These are phyloP conservation scores for Cryphonectria carpinicola DNA, from an alignment of 2,329 filamentous ascomycete genomes.

Conservation along the genomic window DNA sequence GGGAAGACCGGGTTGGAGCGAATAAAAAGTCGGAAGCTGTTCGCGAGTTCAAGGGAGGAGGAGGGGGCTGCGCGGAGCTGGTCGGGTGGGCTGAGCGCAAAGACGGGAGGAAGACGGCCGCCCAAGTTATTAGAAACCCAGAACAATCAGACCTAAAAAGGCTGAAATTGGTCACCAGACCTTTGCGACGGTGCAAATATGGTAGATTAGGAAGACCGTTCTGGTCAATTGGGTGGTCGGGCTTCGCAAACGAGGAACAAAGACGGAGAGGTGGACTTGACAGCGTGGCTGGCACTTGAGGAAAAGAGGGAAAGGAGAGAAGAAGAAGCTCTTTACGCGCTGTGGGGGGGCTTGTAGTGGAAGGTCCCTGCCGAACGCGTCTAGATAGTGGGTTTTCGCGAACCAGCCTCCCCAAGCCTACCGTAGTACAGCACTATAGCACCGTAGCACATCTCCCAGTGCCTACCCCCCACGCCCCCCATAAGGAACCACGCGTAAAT, in stretches of 20 bases:
- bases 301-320: not conserved
- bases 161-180: not conserved
- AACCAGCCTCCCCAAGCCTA: not conserved
- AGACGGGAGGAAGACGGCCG: not conserved
- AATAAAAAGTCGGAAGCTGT: not conserved
- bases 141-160: not conserved
- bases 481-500: not conserved
- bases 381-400: constrained; percentile 3
- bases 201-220: not conserved
- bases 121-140: not conserved
- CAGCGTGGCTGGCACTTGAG: not conserved
- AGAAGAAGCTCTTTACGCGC: constrained; percentile 11
- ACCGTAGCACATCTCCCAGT: not conserved
- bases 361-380: constrained; percentile 4
- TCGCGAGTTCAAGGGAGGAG: not conserved
- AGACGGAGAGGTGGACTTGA: not conserved
- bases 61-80: constrained; percentile 22
- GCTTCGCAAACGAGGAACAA: not conserved
- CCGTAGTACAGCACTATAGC: not conserved
- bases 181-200: not conserved
- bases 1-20: not conserved
- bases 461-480: not conserved
- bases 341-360: not conserved
- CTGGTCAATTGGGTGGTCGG: not conserved
- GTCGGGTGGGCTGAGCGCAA: constrained; percentile 24